phyloP scores from a whole-genome alignment of 306 rosid species.

The Medicago truncatula region MtrunA17r5.0-ANR NC_053042.1:35805001-35805500 shows the following conservation, averaged over 20 bases:
- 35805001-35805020: conserved; percentile 36
- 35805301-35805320: conserved; percentile 58
- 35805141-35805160: conserved; percentile 56
- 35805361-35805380: conserved; percentile 57
- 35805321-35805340: conserved; percentile 72
- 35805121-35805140: conserved; percentile 55
- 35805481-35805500: conserved; percentile 50
- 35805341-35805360: conserved; percentile 49
- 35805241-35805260: conserved; percentile 73
- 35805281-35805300: conserved; percentile 49
- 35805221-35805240: conserved; percentile 66
- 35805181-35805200: conserved; percentile 56
- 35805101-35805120: conserved; percentile 39
- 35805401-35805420: conserved; percentile 72
- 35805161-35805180: conserved; percentile 7
- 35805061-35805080: conserved; percentile 23
- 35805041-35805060: conserved; percentile 50
- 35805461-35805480: conserved; percentile 96
- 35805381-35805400: conserved; percentile 75
- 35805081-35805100: conserved; percentile 49
- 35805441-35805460: conserved; percentile 91
- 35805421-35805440: conserved; percentile 93
- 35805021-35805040: conserved; percentile 45
- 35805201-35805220: conserved; percentile 52
- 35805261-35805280: conserved; percentile 62